These are phyloP conservation scores for Lachancea kluyveri DNA, from an alignment of 805 yeast species.

Conservation along the genomic window DNA sequence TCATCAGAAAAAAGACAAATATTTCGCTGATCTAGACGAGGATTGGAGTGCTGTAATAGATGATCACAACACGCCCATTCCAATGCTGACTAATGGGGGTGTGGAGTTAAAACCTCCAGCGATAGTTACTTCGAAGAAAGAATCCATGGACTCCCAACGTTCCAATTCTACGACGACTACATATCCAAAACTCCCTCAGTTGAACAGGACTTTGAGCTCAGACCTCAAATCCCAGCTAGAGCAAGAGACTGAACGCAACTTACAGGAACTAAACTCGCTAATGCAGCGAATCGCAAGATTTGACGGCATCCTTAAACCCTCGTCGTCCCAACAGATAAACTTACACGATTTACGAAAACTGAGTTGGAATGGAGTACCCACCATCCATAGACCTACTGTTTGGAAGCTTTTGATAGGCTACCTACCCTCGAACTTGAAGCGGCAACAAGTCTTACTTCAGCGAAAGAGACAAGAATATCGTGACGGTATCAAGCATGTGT, in stretches of 20 bases:
- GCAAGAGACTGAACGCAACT: constrained; percentile 25
- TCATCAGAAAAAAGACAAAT: constrained; percentile 25
- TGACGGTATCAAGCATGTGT: constrained; percentile 67
- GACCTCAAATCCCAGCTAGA: constrained; percentile 21
- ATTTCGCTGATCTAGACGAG: constrained; percentile 71
- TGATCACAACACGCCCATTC: constrained; percentile 31
- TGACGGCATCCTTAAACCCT: constrained; percentile 49
- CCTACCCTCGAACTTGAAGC: constrained; percentile 74
- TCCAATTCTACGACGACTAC: constrained; percentile 6
- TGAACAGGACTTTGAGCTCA: constrained; percentile 17
- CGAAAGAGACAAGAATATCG: constrained; percentile 82
- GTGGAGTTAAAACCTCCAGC: constrained; percentile 13
- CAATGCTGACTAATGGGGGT: constrained; percentile 27
- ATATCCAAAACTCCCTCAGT: constrained; percentile 29
- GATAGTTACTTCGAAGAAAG: constrained; percentile 4
- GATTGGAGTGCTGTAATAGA: constrained; percentile 87
- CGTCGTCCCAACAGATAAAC: constrained; percentile 48
- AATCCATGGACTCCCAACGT: constrained; percentile 5
- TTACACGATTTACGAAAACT: constrained; percentile 64
- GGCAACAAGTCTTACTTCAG: constrained; percentile 63
- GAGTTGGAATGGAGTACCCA: constrained; percentile 94
- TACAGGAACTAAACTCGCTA: constrained; percentile 48
- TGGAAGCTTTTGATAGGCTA: constrained; percentile 93
- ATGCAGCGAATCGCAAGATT: constrained; percentile 61
- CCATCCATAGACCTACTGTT: constrained; percentile 66